Evolutionary conservation across 495 filamentous ascomycete genomes (phyloP).

Genomic region (Hypoxylon trugodes): DNA sequence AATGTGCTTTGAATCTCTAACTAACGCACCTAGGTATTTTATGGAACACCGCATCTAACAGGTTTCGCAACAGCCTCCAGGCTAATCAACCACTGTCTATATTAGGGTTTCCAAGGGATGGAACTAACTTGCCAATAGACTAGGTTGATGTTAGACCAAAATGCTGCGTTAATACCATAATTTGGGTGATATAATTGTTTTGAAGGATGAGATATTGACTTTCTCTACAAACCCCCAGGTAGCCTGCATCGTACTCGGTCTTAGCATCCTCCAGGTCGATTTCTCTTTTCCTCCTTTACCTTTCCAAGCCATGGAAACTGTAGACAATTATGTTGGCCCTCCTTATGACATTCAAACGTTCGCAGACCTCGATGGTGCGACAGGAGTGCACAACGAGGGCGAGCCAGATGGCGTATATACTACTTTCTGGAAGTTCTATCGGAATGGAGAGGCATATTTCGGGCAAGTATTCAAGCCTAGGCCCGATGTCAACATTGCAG

Average conservation of each 20-base stretch:
- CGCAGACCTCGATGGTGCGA: slow-evolving; percentile 5
- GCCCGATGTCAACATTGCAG: slow-evolving; percentile 7
- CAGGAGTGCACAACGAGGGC: slow-evolving; percentile 6
- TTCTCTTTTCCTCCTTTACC: slow-evolving; percentile 10
- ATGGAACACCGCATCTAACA: no score
- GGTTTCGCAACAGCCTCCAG: no score
- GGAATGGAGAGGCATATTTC: slow-evolving; percentile 8
- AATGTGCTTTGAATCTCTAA: no score
- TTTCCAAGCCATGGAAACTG: slow-evolving; percentile 2
- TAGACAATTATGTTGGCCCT: slow-evolving; percentile 2
- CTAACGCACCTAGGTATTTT: no score
- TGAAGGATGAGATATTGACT: no score
- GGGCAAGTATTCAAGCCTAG: slow-evolving; percentile 7
- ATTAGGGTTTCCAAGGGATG: no score
- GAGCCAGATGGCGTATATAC: slow-evolving; percentile 4
- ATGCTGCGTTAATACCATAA: no score
- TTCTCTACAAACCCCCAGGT: slow-evolving; percentile 4
- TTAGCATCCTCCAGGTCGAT: slow-evolving; percentile 1
- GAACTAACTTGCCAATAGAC: no score
- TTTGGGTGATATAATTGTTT: no score
- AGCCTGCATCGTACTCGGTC: slow-evolving; percentile 1
- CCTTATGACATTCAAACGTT: slow-evolving; percentile 7
- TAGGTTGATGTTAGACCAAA: no score
- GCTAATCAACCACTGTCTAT: no score
- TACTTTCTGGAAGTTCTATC: slow-evolving; percentile 10